Percentiles rank a stretch among this genome's conserved stretches.
Conservation (phyloP, 1,284 basidiomycete genomes). For the Rhodotorula sp. region DNA sequence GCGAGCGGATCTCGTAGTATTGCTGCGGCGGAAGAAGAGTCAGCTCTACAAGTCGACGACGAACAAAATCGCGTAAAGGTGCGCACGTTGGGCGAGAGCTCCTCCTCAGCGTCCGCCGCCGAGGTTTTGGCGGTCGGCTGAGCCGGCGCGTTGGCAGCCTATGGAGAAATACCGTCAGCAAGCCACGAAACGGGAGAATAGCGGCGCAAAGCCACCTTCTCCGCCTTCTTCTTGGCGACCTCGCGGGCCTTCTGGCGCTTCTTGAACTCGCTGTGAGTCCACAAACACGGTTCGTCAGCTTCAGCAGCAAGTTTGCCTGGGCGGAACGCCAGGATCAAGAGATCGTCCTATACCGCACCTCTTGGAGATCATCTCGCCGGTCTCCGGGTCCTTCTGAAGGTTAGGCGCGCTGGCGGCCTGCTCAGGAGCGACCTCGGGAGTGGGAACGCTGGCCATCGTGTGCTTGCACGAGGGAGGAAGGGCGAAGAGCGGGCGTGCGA, state of each 20-base stretch:
- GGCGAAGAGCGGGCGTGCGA: not conserved
- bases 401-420: conserved; percentile 30
- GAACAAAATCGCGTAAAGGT: conserved; percentile 45
- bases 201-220: conserved; percentile 55
- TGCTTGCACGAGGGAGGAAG: not conserved
- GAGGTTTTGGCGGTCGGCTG: conserved; percentile 54
- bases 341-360: conserved; percentile 60
- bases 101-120: conserved; percentile 62
- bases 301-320: not conserved
- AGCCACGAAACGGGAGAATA: too few species aligned
- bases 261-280: conserved; percentile 76
- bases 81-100: conserved; percentile 77
- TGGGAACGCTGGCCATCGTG: conserved; percentile 17
- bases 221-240: conserved; percentile 80
- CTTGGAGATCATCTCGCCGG: conserved; percentile 94
- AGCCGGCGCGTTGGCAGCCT: conserved; percentile 49
- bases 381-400: conserved; percentile 66
- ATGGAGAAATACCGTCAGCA: not conserved
- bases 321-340: not conserved
- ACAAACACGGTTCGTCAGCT: conserved; percentile 19
- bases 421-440: conserved; percentile 17
- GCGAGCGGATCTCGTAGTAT: conserved; percentile 92
- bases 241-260: conserved; percentile 80
- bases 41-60: not conserved
- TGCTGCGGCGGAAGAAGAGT: conserved; percentile 61